Conservation (phyloP, 352 stramenopile genomes). For the Stramenopiles sp. region DNA sequence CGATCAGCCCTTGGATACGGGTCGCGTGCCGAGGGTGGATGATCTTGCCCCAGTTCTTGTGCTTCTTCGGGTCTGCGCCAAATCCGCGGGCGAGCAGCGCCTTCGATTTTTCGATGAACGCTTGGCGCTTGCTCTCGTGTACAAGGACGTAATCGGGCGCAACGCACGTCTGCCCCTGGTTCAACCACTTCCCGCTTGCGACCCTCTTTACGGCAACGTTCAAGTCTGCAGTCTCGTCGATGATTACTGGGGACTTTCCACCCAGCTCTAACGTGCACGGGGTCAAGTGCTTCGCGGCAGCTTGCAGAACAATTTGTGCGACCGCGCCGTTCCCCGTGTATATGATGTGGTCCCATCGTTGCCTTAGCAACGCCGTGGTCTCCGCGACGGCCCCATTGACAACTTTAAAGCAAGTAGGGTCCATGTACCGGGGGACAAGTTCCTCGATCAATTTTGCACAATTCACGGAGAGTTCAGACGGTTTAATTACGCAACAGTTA, state of each 20-base stretch:
- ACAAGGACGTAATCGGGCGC: slow-evolving; percentile 75
- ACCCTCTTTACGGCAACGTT: slow-evolving; percentile 44
- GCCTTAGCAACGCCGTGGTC: slow-evolving; percentile 46
- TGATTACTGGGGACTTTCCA: slow-evolving; percentile 61
- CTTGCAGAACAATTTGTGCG: slow-evolving; percentile 44
- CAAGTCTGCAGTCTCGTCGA: slow-evolving; percentile 36
- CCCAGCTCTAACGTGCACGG: slow-evolving; percentile 76
- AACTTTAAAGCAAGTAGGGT: slow-evolving; percentile 44
- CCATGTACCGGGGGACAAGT: slow-evolving; percentile 23
- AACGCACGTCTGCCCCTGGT: slow-evolving; percentile 78
- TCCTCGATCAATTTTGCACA: neutral
- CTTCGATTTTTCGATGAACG: neutral
- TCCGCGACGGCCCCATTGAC: slow-evolving; percentile 54
- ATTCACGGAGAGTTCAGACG: slow-evolving; percentile 25
- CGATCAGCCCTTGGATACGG: slow-evolving; percentile 34
- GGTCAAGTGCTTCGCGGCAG: slow-evolving; percentile 73
- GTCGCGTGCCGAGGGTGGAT: slow-evolving; percentile 38
- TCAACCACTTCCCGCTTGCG: slow-evolving; percentile 55
- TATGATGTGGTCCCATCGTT: slow-evolving; percentile 54
- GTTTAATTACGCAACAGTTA: slow-evolving; percentile 78
- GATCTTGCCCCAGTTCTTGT: slow-evolving; percentile 36
- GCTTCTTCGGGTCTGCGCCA: slow-evolving; percentile 29
- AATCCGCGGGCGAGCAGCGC: slow-evolving; percentile 24
- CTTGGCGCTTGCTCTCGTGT: slow-evolving; percentile 39
- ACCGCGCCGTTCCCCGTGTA: slow-evolving; percentile 33